These are phyloP conservation scores for Selenicereus undatus DNA, from an alignment of 148 eudicot species.

Conservation along the genomic window DNA sequence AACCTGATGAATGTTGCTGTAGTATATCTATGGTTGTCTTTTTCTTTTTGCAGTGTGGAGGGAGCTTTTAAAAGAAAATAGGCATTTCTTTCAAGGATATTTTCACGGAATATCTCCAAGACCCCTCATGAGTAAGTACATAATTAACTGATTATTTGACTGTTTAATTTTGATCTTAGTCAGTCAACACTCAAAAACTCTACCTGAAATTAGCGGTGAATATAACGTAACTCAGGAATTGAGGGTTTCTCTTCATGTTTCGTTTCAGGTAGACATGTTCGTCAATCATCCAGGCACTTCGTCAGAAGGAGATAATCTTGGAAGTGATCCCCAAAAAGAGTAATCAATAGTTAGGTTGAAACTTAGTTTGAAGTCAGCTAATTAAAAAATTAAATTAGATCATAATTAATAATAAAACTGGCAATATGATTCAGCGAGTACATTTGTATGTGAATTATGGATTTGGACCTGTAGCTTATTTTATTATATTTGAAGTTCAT, in stretches of 20 bases:
- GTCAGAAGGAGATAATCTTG: conserved; percentile 36
- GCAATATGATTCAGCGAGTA: no score
- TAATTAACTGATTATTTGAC: not conserved
- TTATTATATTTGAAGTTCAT: no score
- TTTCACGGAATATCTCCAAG: conserved; percentile 37
- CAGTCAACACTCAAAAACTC: no score
- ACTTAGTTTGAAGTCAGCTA: not conserved
- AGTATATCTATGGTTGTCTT: not conserved
- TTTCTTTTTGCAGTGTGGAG: conserved; percentile 54
- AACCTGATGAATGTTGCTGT: not conserved
- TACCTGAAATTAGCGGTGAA: no score
- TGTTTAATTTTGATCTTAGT: not conserved
- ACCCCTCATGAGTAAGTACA: conserved; percentile 39
- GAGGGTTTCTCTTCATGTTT: not conserved
- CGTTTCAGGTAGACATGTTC: conserved; percentile 30
- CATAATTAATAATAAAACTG: not conserved
- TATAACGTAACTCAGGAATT: no score
- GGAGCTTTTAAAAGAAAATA: conserved; percentile 60
- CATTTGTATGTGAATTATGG: no score
- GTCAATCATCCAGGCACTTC: conserved; percentile 20
- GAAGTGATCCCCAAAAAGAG: conserved; percentile 18
- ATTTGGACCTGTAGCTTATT: no score
- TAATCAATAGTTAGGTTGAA: not conserved
- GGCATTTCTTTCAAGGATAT: conserved; percentile 52
- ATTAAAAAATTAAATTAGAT: not conserved